phyloP scores from a whole-genome alignment of 768 basidiomycete species.

The Pisolithus albus region DNA sequence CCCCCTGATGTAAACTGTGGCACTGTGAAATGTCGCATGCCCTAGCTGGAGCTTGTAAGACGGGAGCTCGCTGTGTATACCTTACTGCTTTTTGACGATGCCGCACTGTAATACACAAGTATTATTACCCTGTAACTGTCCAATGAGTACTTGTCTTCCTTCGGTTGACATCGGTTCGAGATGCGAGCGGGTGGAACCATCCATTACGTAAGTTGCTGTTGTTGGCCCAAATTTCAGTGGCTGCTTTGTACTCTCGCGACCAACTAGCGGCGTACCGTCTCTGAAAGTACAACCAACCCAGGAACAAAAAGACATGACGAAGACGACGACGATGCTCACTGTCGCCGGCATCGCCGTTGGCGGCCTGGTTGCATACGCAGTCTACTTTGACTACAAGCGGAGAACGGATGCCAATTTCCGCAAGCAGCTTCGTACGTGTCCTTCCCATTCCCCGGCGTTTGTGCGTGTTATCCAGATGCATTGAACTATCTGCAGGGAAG shows the following conservation, averaged over 20 bases:
- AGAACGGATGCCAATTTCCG: slow-evolving; percentile 84
- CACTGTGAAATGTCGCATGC: background rate
- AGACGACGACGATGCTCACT: slow-evolving; percentile 35
- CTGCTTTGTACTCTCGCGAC: background rate
- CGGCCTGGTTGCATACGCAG: slow-evolving; percentile 67
- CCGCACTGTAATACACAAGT: background rate
- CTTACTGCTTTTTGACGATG: background rate
- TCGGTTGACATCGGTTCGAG: background rate
- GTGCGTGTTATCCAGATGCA: background rate
- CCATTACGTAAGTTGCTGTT: background rate
- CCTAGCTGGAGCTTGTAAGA: background rate
- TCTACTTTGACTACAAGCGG: slow-evolving; percentile 93
- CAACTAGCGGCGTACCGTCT: background rate
- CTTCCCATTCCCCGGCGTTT: background rate
- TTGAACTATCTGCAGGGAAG: slow-evolving; percentile 50
- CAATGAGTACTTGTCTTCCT: background rate
- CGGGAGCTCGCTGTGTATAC: background rate
- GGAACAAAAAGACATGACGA: slow-evolving; percentile 14
- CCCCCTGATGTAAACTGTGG: background rate
- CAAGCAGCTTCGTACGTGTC: slow-evolving; percentile 70
- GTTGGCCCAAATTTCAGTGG: background rate
- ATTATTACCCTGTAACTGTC: background rate
- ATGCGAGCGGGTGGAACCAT: background rate
- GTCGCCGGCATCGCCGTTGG: slow-evolving; percentile 45
- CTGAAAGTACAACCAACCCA: too few species aligned